These are phyloP conservation scores for Didymella glomerata DNA, from an alignment of 2,329 filamentous ascomycete genomes.

Conservation along the genomic window DNA sequence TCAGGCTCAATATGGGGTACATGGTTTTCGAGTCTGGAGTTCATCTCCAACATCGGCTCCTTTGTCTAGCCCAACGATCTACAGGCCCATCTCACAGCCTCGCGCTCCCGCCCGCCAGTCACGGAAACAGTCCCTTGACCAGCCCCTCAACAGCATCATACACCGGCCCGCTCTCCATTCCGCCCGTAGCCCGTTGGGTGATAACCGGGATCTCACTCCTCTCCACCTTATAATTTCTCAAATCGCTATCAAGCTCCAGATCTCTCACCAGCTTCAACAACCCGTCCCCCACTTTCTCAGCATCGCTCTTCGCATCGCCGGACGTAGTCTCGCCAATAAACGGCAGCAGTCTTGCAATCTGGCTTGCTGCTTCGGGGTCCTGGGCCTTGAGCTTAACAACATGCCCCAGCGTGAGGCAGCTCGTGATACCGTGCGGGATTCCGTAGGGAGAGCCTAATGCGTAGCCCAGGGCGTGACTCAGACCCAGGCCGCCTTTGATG, in stretches of 20 bases:
- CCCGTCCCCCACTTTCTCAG: conserved; percentile 55
- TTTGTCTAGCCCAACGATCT: too few species aligned
- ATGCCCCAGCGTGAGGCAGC: conserved; percentile 62
- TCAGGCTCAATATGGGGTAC: too few species aligned
- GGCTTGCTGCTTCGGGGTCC: conserved; percentile 55
- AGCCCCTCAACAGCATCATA: conserved; percentile 56
- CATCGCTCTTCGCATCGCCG: conserved; percentile 56
- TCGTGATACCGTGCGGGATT: conserved; percentile 66
- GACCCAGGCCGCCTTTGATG: conserved; percentile 60
- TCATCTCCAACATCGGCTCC: too few species aligned
- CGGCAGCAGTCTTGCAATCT: conserved; percentile 56
- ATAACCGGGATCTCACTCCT: conserved; percentile 55
- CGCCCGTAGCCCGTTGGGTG: conserved; percentile 54
- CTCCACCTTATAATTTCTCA: conserved; percentile 57
- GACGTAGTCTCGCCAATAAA: conserved; percentile 53
- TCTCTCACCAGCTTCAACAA: conserved; percentile 55
- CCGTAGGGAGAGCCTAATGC: conserved; percentile 63
- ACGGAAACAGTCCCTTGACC: conserved; percentile 54
- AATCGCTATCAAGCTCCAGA: conserved; percentile 56
- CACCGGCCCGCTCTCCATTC: conserved; percentile 52
- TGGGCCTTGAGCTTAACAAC: conserved; percentile 63
- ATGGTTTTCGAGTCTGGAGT: too few species aligned
- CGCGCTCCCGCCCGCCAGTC: not conserved
- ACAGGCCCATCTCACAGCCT: not conserved
- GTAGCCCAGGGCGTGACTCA: conserved; percentile 60